phyloP scores from a whole-genome alignment of 352 stramenopile genomes.

The Lagenidium giganteum region DNA sequence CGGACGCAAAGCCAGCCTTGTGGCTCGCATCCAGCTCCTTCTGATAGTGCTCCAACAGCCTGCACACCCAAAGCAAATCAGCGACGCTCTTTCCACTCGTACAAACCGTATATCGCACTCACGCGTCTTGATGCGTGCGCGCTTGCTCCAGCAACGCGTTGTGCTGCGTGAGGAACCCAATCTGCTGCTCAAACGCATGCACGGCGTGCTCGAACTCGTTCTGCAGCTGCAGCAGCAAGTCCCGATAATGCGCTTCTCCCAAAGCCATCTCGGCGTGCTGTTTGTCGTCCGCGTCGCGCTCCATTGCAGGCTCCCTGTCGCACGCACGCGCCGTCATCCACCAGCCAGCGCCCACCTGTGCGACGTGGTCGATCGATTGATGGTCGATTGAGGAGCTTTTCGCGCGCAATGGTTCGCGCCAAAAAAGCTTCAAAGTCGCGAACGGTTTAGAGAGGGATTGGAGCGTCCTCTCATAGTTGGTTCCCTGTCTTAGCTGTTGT shows the following conservation, averaged over 20 bases:
- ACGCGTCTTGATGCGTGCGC: background rate
- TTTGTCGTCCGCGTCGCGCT: background rate
- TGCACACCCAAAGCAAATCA: no score
- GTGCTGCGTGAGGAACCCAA: constrained; percentile 34
- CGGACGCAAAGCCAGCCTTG: background rate
- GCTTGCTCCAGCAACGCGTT: constrained; percentile 39
- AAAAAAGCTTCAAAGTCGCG: no score
- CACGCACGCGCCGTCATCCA: no score
- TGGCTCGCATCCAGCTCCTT: constrained; percentile 4
- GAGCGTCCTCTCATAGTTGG: no score
- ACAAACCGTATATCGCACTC: background rate
- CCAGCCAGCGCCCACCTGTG: no score
- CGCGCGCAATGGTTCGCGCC: no score
- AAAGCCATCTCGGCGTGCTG: constrained; percentile 7
- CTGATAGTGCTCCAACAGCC: background rate
- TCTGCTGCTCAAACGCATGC: constrained; percentile 50
- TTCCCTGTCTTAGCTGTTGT: no score
- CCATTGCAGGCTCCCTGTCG: no score
- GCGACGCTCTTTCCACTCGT: background rate
- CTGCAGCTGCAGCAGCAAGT: constrained; percentile 53
- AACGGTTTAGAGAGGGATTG: no score
- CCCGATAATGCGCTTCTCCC: constrained; percentile 36
- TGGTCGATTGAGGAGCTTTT: no score
- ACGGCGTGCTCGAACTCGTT: constrained; percentile 49
- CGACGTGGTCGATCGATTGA: no score